A percentile compares a stretch with the other conserved stretches of the same genome.
phyloP scores from a whole-genome alignment of 2,329 filamentous ascomycete genomes.

The Fusarium newnesense region DNA sequence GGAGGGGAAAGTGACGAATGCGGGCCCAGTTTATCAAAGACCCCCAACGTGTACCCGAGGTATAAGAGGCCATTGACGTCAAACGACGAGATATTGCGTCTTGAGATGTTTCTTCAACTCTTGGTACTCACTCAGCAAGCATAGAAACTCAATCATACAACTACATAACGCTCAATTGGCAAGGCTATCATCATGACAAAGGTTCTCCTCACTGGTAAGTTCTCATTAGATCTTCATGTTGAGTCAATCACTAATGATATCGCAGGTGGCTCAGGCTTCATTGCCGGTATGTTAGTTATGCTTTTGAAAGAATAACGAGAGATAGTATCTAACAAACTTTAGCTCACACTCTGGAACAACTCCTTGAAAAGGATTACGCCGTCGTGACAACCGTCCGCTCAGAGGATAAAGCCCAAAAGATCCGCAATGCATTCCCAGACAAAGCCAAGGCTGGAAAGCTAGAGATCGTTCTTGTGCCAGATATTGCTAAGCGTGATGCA shows the following conservation, averaged over 20 bases:
- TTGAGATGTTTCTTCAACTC: not conserved
- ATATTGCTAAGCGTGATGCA: constrained; percentile 78
- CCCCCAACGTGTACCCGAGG: constrained; percentile 9
- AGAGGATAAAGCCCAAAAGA: constrained; percentile 63
- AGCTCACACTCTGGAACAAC: constrained; percentile 66
- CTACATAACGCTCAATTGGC: not conserved
- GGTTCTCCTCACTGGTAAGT: constrained; percentile 47
- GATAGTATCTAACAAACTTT: not conserved
- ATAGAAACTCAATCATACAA: not conserved
- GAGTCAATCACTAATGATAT: constrained; percentile 13
- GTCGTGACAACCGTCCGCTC: constrained; percentile 67
- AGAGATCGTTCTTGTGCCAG: constrained; percentile 72
- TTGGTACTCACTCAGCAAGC: not conserved
- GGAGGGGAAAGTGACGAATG: constrained; percentile 37
- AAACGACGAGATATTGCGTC: not conserved
- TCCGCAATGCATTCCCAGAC: constrained; percentile 57
- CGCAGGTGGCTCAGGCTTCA: constrained; percentile 50
- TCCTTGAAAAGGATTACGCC: constrained; percentile 60
- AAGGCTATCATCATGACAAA: constrained; percentile 42
- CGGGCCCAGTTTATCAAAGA: constrained; percentile 29
- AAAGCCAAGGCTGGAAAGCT: constrained; percentile 57
- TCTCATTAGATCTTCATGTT: not conserved
- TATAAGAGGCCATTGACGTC: constrained; percentile 21
- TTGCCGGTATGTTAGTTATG: constrained; percentile 46
- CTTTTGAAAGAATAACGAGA: not conserved